Conservation (phyloP, 2,329 filamentous ascomycete species). For the Fusarium nodosum region DNA sequence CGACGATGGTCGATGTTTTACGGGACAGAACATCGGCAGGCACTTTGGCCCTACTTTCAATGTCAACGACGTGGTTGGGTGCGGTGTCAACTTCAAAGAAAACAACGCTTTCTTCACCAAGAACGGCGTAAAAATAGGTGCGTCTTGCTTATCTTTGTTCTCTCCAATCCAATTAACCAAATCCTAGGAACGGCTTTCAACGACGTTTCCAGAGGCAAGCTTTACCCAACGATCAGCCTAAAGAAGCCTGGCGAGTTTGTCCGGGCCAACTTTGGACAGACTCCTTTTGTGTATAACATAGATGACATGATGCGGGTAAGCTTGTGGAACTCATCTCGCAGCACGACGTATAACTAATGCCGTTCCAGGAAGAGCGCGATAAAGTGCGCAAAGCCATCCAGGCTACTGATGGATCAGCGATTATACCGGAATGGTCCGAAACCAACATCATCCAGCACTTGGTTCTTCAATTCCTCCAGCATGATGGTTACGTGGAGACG, state of each 20-base stretch:
- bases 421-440: constrained; percentile 77
- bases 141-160: constrained; percentile 35
- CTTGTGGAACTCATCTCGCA: constrained; percentile 10
- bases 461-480: constrained; percentile 87
- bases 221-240: constrained; percentile 77
- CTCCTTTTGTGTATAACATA: constrained; percentile 91
- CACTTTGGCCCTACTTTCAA: constrained; percentile 70
- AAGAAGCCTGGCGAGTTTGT: constrained; percentile 74
- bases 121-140: constrained; percentile 71
- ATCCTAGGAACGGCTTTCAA: constrained; percentile 73
- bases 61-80: constrained; percentile 71
- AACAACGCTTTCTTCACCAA: constrained; percentile 77
- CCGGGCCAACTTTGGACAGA: constrained; percentile 76
- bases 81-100: constrained; percentile 74
- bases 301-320: constrained; percentile 84
- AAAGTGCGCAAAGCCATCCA: constrained; percentile 72
- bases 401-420: constrained; percentile 66
- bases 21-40: constrained; percentile 68
- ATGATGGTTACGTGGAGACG: constrained; percentile 96
- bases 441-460: constrained; percentile 84
- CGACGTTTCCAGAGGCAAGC: constrained; percentile 71
- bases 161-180: constrained; percentile 45
- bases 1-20: constrained; percentile 74
- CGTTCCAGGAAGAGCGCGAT: constrained; percentile 69
- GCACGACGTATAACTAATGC: constrained; percentile 28